These are phyloP conservation scores for Heterobasidion annosum DNA, from an alignment of 1,284 basidiomycete species.

Conservation along the genomic window DNA sequence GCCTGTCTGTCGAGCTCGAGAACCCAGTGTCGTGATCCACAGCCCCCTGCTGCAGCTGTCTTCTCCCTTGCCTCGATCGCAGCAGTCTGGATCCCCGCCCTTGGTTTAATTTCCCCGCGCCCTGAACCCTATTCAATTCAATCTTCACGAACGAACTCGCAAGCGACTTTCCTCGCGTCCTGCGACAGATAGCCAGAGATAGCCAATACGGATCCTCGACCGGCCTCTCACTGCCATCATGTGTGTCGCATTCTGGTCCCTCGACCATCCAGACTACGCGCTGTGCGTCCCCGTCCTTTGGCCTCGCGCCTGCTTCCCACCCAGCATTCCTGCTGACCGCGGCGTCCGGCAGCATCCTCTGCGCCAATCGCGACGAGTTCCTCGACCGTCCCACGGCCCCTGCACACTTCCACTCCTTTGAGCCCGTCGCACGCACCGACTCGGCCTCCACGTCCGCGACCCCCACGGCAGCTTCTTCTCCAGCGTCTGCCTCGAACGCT, in stretches of 20 bases:
- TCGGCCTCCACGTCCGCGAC: too few relatives aligned
- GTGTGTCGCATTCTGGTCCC: conserved; percentile 72
- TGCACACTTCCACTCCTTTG: conserved; percentile 55
- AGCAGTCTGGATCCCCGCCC: too few relatives aligned
- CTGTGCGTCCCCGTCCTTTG: conserved; percentile 42
- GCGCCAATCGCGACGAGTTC: conserved; percentile 70
- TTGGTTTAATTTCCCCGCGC: too few relatives aligned
- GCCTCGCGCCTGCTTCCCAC: background rate
- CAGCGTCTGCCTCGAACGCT: conserved; percentile 1
- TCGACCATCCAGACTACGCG: conserved; percentile 66
- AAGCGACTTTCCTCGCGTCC: too few relatives aligned
- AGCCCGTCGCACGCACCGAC: conserved; percentile 1
- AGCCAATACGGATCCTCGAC: background rate
- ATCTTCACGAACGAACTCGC: too few relatives aligned
- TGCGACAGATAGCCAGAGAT: too few relatives aligned
- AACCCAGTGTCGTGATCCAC: too few relatives aligned
- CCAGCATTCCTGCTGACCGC: conserved; percentile 5
- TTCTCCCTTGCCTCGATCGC: too few relatives aligned
- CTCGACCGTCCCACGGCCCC: conserved; percentile 55
- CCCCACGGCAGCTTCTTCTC: conserved; percentile 1
- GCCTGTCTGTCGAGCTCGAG: too few relatives aligned
- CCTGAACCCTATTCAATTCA: too few relatives aligned
- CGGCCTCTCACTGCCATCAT: conserved; percentile 23
- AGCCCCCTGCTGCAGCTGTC: too few relatives aligned
- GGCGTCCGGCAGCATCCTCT: conserved; percentile 45